Base-by-base conservation (phyloP, 768 basidiomycete species). In the Multifurca ochricompacta region DNA sequence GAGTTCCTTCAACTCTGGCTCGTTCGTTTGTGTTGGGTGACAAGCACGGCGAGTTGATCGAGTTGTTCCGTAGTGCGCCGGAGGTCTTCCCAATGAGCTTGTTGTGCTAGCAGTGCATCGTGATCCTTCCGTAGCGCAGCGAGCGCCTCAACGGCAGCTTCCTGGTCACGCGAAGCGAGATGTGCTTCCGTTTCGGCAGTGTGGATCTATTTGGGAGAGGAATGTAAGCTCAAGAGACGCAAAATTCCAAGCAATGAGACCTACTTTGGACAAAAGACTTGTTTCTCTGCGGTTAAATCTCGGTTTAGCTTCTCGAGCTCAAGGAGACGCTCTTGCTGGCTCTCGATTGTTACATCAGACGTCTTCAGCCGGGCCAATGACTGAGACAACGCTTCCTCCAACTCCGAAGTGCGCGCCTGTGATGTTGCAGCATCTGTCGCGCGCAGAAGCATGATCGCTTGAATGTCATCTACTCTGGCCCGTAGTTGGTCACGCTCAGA, bases 71-170 rank as follows among this genome's bases (percentile, higher is more conserved):
- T 75, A 1, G 82, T 77, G 43, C 77, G 79, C 25, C 75, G 82
- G 19, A 91, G 73, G 40, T 82, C 79, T n/a, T 87, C 85, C 88
- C 86, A 90, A 50, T 86, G 80, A n/a, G 67, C 73, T 63, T 86
- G 83, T 59, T 91, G 85, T 23, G 77, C 70, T 1, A 73, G 43
- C 16, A 87, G 70, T 23, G 74, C 71, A 39, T 87, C 81, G 53
- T 81, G 74, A 51, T 86, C 81, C 63, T 73, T 76, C 63, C 79
- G 81, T 32, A 89, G 73, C 16, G 68, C 59, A 36, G 69, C 67
- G 16, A 85, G 69, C 21, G 78, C 73, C 48, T 80, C 76, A 4
- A 70, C 60, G 0, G 79, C 71, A 13, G 75, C 66, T 8, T 87
- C 83, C 64, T 79, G 83, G 62, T 91, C 89, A 21, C 78, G 78